Base-by-base conservation (phyloP, 1,284 basidiomycete genomes). In the Thecaphora thlaspeos region DNA sequence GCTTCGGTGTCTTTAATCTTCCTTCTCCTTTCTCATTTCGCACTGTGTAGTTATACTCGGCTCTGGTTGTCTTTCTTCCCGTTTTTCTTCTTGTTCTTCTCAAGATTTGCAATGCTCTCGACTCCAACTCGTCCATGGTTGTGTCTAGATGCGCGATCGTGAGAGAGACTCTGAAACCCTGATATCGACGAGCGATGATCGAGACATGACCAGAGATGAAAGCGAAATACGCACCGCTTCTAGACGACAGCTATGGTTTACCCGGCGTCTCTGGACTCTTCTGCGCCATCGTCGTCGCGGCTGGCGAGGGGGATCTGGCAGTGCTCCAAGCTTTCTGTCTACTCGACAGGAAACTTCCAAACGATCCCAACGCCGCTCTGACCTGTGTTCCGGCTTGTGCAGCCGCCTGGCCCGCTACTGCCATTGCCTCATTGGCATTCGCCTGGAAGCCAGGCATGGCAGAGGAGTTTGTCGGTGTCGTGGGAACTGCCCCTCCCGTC, bases 311-410 rank as follows among this genome's bases (percentile, higher is more conserved):
- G 8, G 30, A 24, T 8, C 42, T 21, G 3, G 41, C 21, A 5
- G 18, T 23, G 18, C 58, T 49, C 66, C 66, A 69, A 1, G 63
- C 55, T 44, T 64, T 66, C 32, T 70, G 66, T 3, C 53, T 50
- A 23, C 64, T 42, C 3, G 71, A 66, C 12, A 76, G 55, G 50
- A 72, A 77, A 4, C 56, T 63, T 19, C 75, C 75, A 51, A 77
- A 71, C 43, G 54, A 62, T 43, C 71, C 68, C 1, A 76, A 23
- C 4, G 75, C 75, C 3, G 66, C 64, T 8, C 70, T 58, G 12
- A 73, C 70, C 23, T 76, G 69, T 2, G 69, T 70, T 21, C 65
- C 66, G 1, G 74, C 73, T 10, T 62, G 61, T 9, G 67, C 57
- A 22, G 64, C 74, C n/a, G 61, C 69, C 26, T 60, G 62, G 2